Percentiles rank a stretch among this genome's conserved stretches.
These are phyloP conservation scores for Taxillus chinensis DNA, from an alignment of 164 flowering plant genomes.

Conservation along the genomic window DNA sequence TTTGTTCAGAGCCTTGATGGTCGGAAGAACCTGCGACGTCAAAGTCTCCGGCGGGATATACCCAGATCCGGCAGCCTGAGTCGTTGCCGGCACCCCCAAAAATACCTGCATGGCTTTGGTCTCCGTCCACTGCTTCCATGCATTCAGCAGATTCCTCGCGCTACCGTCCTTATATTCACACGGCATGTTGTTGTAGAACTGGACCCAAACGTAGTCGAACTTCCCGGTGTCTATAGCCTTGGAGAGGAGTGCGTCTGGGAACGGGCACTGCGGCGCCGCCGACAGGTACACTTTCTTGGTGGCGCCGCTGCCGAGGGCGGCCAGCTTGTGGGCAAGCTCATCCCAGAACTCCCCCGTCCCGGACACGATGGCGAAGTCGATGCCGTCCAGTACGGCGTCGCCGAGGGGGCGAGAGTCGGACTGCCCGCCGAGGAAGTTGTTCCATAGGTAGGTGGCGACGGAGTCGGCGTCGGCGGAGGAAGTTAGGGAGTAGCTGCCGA, in stretches of 20 bases:
- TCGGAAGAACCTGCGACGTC: slow-evolving; percentile 14
- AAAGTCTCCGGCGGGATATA: slow-evolving; percentile 12
- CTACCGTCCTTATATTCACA: slow-evolving; percentile 11
- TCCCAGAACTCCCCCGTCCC: slow-evolving; percentile 12
- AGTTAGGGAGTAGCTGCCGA: slow-evolving; percentile 12
- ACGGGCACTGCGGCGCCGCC: slow-evolving; percentile 17
- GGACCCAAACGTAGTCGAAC: slow-evolving; percentile 31
- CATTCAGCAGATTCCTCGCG: slow-evolving; percentile 1
- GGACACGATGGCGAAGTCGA: slow-evolving; percentile 23
- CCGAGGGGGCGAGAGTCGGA: slow-evolving; percentile 18
- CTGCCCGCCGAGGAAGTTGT: slow-evolving; percentile 18
- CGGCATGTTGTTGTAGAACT: slow-evolving; percentile 23
- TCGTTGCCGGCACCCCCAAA: slow-evolving; percentile 20
- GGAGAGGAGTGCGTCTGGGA: slow-evolving; percentile 14
- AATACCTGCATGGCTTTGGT: slow-evolving; percentile 11
- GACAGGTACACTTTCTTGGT: too few relatives aligned
- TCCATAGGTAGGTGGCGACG: slow-evolving; percentile 9
- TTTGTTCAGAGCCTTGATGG: slow-evolving; percentile 7
- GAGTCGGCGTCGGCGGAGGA: too few relatives aligned
- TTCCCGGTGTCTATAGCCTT: slow-evolving; percentile 17
- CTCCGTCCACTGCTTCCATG: slow-evolving; percentile 17
- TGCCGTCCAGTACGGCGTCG: slow-evolving; percentile 20
- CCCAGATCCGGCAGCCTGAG: slow-evolving; percentile 10
- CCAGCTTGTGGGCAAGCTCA: slow-evolving; percentile 2
- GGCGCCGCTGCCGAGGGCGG: slow-evolving; percentile 11